Evolutionary conservation across 345 rosid species (phyloP).

Genomic region (Linum usitatissimum): DNA sequence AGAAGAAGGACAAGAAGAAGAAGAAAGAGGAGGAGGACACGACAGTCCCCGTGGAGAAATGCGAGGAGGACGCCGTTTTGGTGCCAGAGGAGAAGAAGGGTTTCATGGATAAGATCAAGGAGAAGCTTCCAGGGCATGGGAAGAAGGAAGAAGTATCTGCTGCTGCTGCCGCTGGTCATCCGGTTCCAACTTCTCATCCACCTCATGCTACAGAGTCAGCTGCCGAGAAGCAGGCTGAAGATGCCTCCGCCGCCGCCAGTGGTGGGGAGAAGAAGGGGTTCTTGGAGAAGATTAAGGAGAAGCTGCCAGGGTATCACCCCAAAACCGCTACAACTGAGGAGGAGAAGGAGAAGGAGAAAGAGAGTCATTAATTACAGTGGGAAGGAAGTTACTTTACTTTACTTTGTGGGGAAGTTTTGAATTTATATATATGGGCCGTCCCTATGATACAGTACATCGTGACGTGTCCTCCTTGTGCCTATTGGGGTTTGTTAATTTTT

Average conservation of each 20-base stretch:
- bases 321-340: slow-evolving; percentile 30
- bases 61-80: slow-evolving; percentile 3
- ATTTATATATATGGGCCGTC: background rate
- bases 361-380: background rate
- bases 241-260: no score
- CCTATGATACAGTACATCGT: background rate
- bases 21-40: slow-evolving; percentile 18
- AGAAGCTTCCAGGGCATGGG: slow-evolving; percentile 48
- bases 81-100: slow-evolving; percentile 57
- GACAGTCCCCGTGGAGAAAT: slow-evolving; percentile 8
- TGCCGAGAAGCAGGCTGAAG: background rate
- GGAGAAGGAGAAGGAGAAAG: slow-evolving; percentile 35
- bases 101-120: slow-evolving; percentile 46
- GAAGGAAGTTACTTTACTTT: no score
- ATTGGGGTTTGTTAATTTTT: no score
- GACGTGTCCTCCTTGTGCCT: no score
- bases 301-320: slow-evolving; percentile 72
- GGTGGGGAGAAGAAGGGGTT: slow-evolving; percentile 64
- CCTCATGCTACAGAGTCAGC: background rate
- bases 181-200: background rate
- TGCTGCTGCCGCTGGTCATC: background rate
- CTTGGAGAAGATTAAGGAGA: slow-evolving; percentile 82
- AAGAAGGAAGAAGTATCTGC: slow-evolving; percentile 24
- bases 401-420: background rate
- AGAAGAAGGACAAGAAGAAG: slow-evolving; percentile 50